A percentile compares a stretch with the other conserved stretches of the same genome.
These are phyloP conservation scores for Astragalus glycyphyllos DNA, from an alignment of 306 rosid species.

Conservation along the genomic window DNA sequence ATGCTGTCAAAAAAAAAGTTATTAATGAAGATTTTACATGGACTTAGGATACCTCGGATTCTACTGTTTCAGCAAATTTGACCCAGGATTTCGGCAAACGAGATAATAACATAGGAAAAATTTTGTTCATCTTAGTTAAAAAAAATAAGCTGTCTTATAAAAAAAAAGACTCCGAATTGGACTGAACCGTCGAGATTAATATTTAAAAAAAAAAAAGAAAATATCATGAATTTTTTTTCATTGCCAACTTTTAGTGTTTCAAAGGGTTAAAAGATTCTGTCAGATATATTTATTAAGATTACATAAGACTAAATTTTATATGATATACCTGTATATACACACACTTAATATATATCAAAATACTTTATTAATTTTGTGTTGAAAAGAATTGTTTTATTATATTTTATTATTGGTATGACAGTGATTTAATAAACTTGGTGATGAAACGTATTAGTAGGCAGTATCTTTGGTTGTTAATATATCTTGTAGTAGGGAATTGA, in stretches of 20 bases:
- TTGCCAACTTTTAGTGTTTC: slow-evolving; percentile 37
- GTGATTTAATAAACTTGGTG: slow-evolving; percentile 20
- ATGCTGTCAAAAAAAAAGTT: no score
- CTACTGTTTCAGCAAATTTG: not conserved
- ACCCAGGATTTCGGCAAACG: slow-evolving; percentile 4
- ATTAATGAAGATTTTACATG: slow-evolving; percentile 14
- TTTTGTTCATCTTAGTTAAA: not conserved
- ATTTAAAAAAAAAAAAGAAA: not conserved
- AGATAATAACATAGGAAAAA: slow-evolving; percentile 3
- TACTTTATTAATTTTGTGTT: slow-evolving; percentile 1
- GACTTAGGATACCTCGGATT: slow-evolving; percentile 40
- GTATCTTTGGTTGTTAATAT: not conserved
- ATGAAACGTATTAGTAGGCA: slow-evolving; percentile 16
- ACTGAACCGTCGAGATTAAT: slow-evolving; percentile 37
- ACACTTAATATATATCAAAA: slow-evolving; percentile 6
- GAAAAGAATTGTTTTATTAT: slow-evolving; percentile 36
- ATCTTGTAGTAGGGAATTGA: not conserved
- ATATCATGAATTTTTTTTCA: not conserved
- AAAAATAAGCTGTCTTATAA: not conserved
- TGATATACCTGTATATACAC: slow-evolving; percentile 6
- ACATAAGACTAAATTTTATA: slow-evolving; percentile 16
- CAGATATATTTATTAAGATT: slow-evolving; percentile 7
- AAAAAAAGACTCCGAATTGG: slow-evolving; percentile 37
- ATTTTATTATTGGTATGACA: slow-evolving; percentile 1
- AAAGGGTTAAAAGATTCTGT: slow-evolving; percentile 40